phyloP scores from a whole-genome alignment of 768 basidiomycete genomes.

The Clavaria fumosa region DNA sequence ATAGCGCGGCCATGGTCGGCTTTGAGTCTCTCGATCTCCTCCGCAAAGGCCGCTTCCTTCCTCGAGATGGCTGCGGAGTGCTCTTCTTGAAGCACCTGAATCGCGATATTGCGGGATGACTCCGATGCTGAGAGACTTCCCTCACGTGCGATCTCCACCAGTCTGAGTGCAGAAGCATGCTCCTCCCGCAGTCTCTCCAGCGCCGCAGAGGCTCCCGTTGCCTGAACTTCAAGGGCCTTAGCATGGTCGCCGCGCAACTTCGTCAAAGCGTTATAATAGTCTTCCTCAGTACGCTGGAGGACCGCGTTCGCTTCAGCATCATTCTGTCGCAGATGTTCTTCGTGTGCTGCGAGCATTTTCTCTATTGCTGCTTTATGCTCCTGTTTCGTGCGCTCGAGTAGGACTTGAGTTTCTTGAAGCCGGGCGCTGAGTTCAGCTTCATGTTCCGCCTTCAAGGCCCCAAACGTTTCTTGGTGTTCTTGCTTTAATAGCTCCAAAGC shows the following conservation, averaged over 20 bases:
- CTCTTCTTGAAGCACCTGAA: constrained; percentile 58
- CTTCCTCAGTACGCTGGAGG: constrained; percentile 58
- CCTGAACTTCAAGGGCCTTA: constrained; percentile 44
- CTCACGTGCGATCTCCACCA: constrained; percentile 61
- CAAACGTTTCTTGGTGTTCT: constrained; percentile 46
- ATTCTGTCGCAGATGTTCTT: constrained; percentile 39
- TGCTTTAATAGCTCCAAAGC: constrained; percentile 32
- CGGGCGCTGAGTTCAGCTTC: constrained; percentile 36
- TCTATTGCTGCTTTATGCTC: constrained; percentile 39
- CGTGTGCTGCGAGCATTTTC: constrained; percentile 37
- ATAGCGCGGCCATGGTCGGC: constrained; percentile 42
- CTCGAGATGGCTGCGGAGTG: constrained; percentile 49
- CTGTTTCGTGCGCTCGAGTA: constrained; percentile 30
- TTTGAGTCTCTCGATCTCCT: constrained; percentile 52
- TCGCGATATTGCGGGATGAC: constrained; percentile 41
- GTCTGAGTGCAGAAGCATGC: constrained; percentile 56
- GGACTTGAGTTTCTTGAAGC: constrained; percentile 37
- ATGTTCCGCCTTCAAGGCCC: constrained; percentile 38
- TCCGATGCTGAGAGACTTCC: constrained; percentile 64
- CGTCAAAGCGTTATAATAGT: constrained; percentile 68
- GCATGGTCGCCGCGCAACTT: constrained; percentile 63
- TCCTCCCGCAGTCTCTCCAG: constrained; percentile 65
- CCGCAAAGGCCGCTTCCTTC: constrained; percentile 48
- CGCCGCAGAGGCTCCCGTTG: constrained; percentile 40
- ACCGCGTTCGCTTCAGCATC: constrained; percentile 41